Percentiles rank a stretch among this genome's conserved stretches.
phyloP scores from a whole-genome alignment of 2,329 filamentous ascomycete genomes.

The Colletotrichum cordylinicola region DNA sequence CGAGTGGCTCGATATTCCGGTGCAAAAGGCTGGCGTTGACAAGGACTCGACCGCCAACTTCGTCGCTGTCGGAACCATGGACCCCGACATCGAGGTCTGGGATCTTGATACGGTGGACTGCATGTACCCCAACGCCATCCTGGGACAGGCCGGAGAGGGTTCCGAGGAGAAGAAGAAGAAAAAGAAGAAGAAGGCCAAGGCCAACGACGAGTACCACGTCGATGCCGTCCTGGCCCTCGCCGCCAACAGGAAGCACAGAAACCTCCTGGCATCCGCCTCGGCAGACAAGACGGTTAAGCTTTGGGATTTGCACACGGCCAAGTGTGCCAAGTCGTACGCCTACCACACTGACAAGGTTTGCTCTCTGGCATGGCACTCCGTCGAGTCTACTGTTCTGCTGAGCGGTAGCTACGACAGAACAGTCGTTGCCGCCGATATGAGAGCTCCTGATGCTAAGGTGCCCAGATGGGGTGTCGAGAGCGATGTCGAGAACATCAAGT shows the following conservation, averaged over 20 bases:
- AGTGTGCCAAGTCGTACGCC: conserved; percentile 92
- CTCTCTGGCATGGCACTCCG: conserved; percentile 90
- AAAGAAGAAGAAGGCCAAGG: conserved; percentile 88
- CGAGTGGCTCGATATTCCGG: conserved; percentile 94
- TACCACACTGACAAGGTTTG: conserved; percentile 99
- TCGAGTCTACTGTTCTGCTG: conserved; percentile 85
- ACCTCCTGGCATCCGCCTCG: conserved; percentile 91
- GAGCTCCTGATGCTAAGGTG: conserved; percentile 81
- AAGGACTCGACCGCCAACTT: conserved; percentile 82
- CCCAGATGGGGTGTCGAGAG: conserved; percentile 93
- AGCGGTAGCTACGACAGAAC: conserved; percentile 96
- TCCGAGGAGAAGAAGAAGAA: conserved; percentile 73
- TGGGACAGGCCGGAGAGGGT: conserved; percentile 73
- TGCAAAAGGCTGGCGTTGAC: conserved; percentile 70
- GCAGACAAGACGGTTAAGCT: conserved; percentile 98
- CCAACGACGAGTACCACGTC: conserved; percentile 91
- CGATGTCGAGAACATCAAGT: conserved; percentile 90
- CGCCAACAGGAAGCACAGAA: conserved; percentile 91
- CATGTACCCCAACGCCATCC: conserved; percentile 97
- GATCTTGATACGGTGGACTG: conserved; percentile 94
- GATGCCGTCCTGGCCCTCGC: conserved; percentile 91
- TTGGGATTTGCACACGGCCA: conserved; percentile 92
- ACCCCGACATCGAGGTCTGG: conserved; percentile 98
- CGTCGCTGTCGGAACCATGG: conserved; percentile 94
- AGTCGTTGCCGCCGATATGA: conserved; percentile 94